phyloP scores from a whole-genome alignment of 495 filamentous ascomycete genomes.

The Penicillium parvum region DNA sequence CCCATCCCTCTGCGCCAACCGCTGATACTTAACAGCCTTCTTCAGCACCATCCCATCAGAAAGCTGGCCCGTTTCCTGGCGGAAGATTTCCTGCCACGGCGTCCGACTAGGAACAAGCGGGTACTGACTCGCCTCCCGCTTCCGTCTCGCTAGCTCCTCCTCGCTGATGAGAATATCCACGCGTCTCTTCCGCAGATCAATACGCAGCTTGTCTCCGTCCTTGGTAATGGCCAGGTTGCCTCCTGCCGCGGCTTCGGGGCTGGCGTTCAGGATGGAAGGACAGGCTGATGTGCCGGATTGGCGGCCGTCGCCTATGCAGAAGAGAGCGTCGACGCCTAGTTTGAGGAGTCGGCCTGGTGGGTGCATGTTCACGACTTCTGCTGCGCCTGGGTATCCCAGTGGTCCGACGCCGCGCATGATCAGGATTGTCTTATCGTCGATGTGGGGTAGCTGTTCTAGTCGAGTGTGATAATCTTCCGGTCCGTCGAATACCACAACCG shows the following conservation, averaged over 20 bases:
- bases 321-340: conserved; percentile 45
- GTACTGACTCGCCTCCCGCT: conserved; percentile 41
- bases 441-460: conserved; percentile 42
- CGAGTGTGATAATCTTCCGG: conserved; percentile 49
- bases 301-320: conserved; percentile 54
- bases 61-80: conserved; percentile 46
- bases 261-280: conserved; percentile 52
- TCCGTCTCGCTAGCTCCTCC: conserved; percentile 62
- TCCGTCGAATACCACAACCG: conserved; percentile 50
- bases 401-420: conserved; percentile 53
- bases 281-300: conserved; percentile 54
- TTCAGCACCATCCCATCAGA: conserved; percentile 51
- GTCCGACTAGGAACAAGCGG: conserved; percentile 24
- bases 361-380: conserved; percentile 56
- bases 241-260: conserved; percentile 57
- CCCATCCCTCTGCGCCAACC: conserved; percentile 43
- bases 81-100: conserved; percentile 51
- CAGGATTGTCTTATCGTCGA: conserved; percentile 47
- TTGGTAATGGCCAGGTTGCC: conserved; percentile 52
- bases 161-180: conserved; percentile 51
- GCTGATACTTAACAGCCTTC: conserved; percentile 48
- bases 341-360: conserved; percentile 44
- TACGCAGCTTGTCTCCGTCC: conserved; percentile 52
- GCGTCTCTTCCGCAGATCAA: conserved; percentile 50
- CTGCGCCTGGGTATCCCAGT: conserved; percentile 50